Conservation (phyloP, 768 basidiomycete genomes). For the Kwoniella mangroviensis region DNA sequence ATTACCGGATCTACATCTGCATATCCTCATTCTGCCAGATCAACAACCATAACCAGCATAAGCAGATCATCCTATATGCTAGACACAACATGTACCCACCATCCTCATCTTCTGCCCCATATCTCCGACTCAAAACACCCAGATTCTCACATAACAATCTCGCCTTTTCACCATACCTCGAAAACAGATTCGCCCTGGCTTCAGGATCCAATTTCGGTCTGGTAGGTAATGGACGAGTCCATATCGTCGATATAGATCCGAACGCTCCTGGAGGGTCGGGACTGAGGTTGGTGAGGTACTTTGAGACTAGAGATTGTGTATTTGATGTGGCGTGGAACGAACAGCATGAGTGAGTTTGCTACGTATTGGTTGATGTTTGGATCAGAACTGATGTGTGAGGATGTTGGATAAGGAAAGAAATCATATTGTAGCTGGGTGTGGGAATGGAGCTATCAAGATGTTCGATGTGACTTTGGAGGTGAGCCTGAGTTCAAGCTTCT, state of each 20-base stretch:
- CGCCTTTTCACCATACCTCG: constrained; percentile 58
- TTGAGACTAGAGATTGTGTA: constrained; percentile 85
- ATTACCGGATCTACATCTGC: neutral
- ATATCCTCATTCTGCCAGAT: neutral
- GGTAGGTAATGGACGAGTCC: constrained; percentile 91
- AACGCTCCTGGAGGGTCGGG: constrained; percentile 22
- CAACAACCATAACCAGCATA: neutral
- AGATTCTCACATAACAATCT: constrained; percentile 55
- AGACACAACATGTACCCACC: neutral
- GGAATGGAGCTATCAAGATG: constrained; percentile 84
- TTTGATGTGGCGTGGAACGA: constrained; percentile 96
- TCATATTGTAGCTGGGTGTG: constrained; percentile 84
- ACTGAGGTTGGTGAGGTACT: constrained; percentile 58
- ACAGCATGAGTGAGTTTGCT: constrained; percentile 64
- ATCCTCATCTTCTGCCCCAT: constrained; percentile 7
- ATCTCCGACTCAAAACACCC: constrained; percentile 38
- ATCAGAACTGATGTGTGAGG: neutral
- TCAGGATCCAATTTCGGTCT: constrained; percentile 92
- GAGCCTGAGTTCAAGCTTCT: constrained; percentile 32
- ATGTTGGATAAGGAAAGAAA: constrained; percentile 62
- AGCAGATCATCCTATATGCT: too few species aligned
- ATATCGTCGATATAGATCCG: constrained; percentile 43
- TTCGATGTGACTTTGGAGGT: constrained; percentile 91
- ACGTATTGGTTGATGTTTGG: neutral
- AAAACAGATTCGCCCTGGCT: constrained; percentile 56